These are phyloP conservation scores for Massospora cicadina DNA, from an alignment of 371 early-diverging fungal species.

Conservation along the genomic window DNA sequence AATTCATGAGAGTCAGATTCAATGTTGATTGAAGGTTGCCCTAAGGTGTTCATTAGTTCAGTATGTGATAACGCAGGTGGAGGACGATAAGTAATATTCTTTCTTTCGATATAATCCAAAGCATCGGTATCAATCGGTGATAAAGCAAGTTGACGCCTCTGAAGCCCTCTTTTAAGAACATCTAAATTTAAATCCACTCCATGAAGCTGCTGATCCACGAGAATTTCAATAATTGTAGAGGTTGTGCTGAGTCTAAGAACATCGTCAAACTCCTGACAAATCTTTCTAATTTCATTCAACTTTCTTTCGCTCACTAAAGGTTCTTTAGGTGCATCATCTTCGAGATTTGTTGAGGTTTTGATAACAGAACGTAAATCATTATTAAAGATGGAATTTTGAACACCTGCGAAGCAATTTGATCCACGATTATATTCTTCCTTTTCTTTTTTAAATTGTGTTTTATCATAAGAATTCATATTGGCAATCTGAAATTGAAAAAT, in stretches of 20 bases:
- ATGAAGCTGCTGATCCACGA: neutral
- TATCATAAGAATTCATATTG: neutral
- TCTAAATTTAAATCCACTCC: neutral
- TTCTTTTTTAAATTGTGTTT: neutral
- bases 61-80: neutral
- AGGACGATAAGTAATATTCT: neutral
- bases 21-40: neutral
- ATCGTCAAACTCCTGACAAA: neutral
- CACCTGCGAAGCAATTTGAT: no score
- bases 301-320: neutral
- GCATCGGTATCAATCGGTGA: neutral
- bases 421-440: neutral
- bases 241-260: neutral
- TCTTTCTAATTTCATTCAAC: neutral
- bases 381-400: neutral
- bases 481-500: no score
- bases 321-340: neutral
- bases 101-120: neutral
- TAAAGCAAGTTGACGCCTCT: neutral
- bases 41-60: neutral
- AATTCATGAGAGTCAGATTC: neutral
- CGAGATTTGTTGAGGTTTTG: neutral
- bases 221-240: neutral
- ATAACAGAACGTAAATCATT: neutral
- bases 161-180: neutral